phyloP scores from a whole-genome alignment of 2,329 filamentous ascomycete species.

The Rhynchosporium secalis region DNA sequence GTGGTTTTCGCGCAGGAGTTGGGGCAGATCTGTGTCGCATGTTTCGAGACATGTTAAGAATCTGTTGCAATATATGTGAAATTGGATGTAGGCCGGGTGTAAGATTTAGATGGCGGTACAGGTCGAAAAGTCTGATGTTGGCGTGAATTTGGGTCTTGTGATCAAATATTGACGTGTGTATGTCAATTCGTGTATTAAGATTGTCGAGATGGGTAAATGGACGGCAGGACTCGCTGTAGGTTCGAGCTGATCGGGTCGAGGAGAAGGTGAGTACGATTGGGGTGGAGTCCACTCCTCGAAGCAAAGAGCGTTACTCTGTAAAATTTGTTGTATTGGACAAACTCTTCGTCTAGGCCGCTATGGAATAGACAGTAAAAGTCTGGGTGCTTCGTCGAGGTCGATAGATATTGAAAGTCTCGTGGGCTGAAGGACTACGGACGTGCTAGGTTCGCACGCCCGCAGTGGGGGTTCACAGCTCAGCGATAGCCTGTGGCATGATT shows the following conservation, averaged over 20 bases:
- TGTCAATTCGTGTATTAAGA: constrained; percentile 22
- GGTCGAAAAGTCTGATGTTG: constrained; percentile 8
- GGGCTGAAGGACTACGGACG: constrained; percentile 83
- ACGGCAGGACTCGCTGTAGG: constrained; percentile 7
- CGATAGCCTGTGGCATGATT: constrained; percentile 74
- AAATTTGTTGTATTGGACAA: constrained; percentile 40
- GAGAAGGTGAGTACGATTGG: constrained; percentile 16
- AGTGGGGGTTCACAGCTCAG: constrained; percentile 92
- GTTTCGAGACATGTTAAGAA: constrained; percentile 46
- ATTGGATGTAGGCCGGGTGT: constrained; percentile 1
- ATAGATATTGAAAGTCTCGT: constrained; percentile 68
- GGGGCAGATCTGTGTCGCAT: constrained; percentile 50
- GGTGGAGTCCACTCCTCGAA: constrained; percentile 31
- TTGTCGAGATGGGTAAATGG: constrained; percentile 21
- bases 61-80: constrained; percentile 13
- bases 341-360: constrained; percentile 13
- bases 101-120: constrained; percentile 29
- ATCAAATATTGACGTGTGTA: constrained; percentile 10
- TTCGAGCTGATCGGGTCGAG: constrained; percentile 20
- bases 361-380: constrained; percentile 47
- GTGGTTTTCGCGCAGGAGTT: constrained; percentile 37
- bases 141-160: constrained; percentile 1
- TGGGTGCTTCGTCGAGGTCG: constrained; percentile 68
- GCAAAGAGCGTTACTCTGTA: constrained; percentile 35
- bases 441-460: constrained; percentile 58